Percentiles rank a stretch among this genome's conserved stretches.
phyloP scores from a whole-genome alignment of 2,329 filamentous ascomycete genomes.

The Pseudogymnoascus sp. region DNA sequence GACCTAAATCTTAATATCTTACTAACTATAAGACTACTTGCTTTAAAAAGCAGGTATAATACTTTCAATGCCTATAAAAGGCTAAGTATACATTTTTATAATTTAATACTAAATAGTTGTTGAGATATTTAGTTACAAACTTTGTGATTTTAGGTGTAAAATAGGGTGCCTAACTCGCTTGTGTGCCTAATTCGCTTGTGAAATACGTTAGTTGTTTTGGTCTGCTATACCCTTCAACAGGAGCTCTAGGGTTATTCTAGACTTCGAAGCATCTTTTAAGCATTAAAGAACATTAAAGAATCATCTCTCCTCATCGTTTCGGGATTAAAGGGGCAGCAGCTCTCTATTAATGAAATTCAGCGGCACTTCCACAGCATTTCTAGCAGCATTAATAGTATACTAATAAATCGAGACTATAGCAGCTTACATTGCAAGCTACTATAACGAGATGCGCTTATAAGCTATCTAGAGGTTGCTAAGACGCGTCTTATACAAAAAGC shows the following conservation, averaged over 20 bases:
- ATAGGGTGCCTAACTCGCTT: too few relatives aligned
- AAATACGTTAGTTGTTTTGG: slow-evolving; percentile 67
- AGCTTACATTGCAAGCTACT: slow-evolving; percentile 73
- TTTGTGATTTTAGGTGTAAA: too few relatives aligned
- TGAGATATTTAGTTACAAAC: too few relatives aligned
- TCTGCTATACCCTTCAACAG: slow-evolving; percentile 68
- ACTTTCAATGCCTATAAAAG: too few relatives aligned
- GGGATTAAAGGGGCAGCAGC: slow-evolving; percentile 67
- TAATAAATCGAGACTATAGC: slow-evolving; percentile 82
- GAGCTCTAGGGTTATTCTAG: slow-evolving; percentile 81
- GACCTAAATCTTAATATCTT: too few relatives aligned
- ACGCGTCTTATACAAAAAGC: slow-evolving; percentile 71
- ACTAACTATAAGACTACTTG: too few relatives aligned
- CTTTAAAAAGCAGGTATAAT: too few relatives aligned
- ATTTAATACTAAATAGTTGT: too few relatives aligned
- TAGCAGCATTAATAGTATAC: slow-evolving; percentile 82
- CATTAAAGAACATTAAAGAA: slow-evolving; percentile 44
- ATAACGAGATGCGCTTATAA: slow-evolving; percentile 60
- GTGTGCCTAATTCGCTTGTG: too few relatives aligned
- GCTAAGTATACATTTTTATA: too few relatives aligned
- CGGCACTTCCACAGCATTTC: slow-evolving; percentile 88
- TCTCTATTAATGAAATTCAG: slow-evolving; percentile 66
- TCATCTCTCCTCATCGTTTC: slow-evolving; percentile 78
- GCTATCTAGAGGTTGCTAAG: slow-evolving; percentile 66
- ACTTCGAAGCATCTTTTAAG: slow-evolving; percentile 59